Percentiles rank a stretch among this genome's conserved stretches.
phyloP scores from a whole-genome alignment of 2,329 filamentous ascomycete genomes.

The Exserohilum turcica region DNA sequence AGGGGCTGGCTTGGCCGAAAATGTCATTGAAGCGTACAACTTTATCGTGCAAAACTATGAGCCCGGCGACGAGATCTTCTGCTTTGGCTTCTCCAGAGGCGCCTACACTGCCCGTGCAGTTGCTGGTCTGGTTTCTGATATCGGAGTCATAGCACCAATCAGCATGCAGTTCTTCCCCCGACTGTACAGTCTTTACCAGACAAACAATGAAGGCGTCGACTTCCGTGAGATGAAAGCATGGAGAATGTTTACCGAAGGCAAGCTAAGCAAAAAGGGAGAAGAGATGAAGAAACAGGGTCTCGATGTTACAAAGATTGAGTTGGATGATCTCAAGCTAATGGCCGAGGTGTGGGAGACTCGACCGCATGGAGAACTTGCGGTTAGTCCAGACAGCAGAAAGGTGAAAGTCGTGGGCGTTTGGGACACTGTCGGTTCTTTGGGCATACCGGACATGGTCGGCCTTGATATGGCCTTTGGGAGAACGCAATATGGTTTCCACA shows the following conservation, averaged over 20 bases:
- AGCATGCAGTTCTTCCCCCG: constrained; percentile 53
- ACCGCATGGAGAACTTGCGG: constrained; percentile 32
- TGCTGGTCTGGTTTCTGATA: constrained; percentile 51
- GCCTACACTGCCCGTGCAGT: constrained; percentile 53
- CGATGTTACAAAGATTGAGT: constrained; percentile 6
- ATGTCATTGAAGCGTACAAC: constrained; percentile 57
- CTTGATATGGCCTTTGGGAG: constrained; percentile 26
- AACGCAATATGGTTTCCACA: constrained; percentile 42
- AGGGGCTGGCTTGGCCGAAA: constrained; percentile 53
- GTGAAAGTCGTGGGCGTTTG: constrained; percentile 55
- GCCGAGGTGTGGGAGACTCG: constrained; percentile 45
- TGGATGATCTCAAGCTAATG: constrained; percentile 28
- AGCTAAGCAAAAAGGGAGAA: constrained; percentile 31
- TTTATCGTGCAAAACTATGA: constrained; percentile 59
- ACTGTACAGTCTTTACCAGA: constrained; percentile 49
- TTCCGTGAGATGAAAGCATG: constrained; percentile 38
- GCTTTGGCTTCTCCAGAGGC: constrained; percentile 55
- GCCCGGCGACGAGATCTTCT: constrained; percentile 55
- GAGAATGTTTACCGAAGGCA: constrained; percentile 45
- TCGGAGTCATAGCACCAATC: constrained; percentile 54
- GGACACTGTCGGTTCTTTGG: constrained; percentile 56
- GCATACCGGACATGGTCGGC: constrained; percentile 51
- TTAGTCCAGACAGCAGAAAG: constrained; percentile 30
- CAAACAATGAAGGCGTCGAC: constrained; percentile 30
- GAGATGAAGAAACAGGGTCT: constrained; percentile 21